Evolutionary conservation across 2,329 filamentous ascomycete genomes (phyloP).

Genomic region (Trichoderma hamatum): DNA sequence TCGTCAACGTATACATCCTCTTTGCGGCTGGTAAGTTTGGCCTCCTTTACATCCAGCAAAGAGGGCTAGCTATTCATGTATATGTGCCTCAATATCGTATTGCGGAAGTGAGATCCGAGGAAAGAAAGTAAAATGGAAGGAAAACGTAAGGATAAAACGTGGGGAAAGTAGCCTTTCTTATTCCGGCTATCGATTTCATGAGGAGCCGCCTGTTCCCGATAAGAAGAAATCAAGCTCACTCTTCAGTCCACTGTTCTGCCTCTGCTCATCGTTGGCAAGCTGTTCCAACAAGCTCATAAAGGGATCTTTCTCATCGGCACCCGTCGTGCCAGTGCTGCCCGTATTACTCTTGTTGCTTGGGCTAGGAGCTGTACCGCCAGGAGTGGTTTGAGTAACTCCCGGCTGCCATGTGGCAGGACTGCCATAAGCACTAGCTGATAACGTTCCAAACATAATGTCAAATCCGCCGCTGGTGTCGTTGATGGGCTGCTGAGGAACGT

Average conservation of each 20-base stretch:
- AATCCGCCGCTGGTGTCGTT: conserved; percentile 46
- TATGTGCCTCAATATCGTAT: not conserved
- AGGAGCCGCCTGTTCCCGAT: conserved; percentile 32
- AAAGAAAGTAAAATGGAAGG: not conserved
- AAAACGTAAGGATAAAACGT: not conserved
- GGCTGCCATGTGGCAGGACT: conserved; percentile 56
- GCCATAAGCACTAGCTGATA: conserved; percentile 57
- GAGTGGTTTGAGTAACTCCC: conserved; percentile 33
- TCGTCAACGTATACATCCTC: not conserved
- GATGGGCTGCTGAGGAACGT: conserved; percentile 29
- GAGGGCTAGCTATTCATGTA: not conserved
- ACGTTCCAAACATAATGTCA: conserved; percentile 63
- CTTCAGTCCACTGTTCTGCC: conserved; percentile 61
- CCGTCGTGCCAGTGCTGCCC: conserved; percentile 50
- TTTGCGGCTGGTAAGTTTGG: not conserved
- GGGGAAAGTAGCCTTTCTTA: too few species aligned
- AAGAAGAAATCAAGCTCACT: conserved; percentile 81
- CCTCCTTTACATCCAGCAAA: not conserved
- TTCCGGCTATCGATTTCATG: not conserved
- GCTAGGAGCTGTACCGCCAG: conserved; percentile 37
- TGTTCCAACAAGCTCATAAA: conserved; percentile 80
- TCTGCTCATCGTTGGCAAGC: conserved; percentile 77
- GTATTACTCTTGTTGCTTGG: conserved; percentile 55
- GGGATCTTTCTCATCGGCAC: conserved; percentile 72
- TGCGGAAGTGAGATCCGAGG: not conserved